phyloP scores from a whole-genome alignment of 1,284 basidiomycete species.

The Marasmius fiardii region DNA sequence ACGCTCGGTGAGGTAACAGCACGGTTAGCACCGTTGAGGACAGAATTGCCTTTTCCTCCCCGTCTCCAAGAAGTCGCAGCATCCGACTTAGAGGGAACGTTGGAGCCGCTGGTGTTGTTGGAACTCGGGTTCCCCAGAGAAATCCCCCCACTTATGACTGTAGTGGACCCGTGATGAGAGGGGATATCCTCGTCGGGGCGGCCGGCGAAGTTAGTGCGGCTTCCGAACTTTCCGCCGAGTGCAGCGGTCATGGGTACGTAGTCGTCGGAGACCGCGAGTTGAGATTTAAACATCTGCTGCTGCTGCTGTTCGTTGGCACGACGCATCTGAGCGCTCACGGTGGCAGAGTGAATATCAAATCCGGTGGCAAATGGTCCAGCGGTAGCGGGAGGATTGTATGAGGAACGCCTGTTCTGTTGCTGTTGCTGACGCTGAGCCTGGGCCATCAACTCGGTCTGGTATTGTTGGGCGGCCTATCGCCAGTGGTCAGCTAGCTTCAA shows the following conservation, averaged over 20 bases:
- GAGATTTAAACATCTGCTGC: slow-evolving; percentile 44
- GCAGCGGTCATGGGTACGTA: slow-evolving; percentile 77
- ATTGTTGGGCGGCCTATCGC: slow-evolving; percentile 48
- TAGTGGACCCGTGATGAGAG: slow-evolving; percentile 59
- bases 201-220: slow-evolving; percentile 44
- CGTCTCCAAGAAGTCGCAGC: slow-evolving; percentile 75
- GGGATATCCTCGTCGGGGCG: slow-evolving; percentile 41
- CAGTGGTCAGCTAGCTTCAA: slow-evolving; percentile 11
- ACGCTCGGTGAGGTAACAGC: slow-evolving; percentile 59
- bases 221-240: slow-evolving; percentile 70
- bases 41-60: slow-evolving; percentile 59
- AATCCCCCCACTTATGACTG: slow-evolving; percentile 68
- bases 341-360: slow-evolving; percentile 57
- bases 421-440: slow-evolving; percentile 45
- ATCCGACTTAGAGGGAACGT: slow-evolving; percentile 68
- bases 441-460: slow-evolving; percentile 39
- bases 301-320: slow-evolving; percentile 65
- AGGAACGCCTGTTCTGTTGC: slow-evolving; percentile 40
- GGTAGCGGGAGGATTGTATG: slow-evolving; percentile 59
- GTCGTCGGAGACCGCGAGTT: slow-evolving; percentile 52
- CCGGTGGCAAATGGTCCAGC: slow-evolving; percentile 61
- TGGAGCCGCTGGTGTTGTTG: slow-evolving; percentile 30
- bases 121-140: slow-evolving; percentile 53
- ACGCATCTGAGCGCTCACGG: slow-evolving; percentile 52
- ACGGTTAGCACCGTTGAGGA: slow-evolving; percentile 61